Evolutionary conservation across 108 stramenopile genomes (phyloP).

Genomic region (Mediolabrus comicus): DNA sequence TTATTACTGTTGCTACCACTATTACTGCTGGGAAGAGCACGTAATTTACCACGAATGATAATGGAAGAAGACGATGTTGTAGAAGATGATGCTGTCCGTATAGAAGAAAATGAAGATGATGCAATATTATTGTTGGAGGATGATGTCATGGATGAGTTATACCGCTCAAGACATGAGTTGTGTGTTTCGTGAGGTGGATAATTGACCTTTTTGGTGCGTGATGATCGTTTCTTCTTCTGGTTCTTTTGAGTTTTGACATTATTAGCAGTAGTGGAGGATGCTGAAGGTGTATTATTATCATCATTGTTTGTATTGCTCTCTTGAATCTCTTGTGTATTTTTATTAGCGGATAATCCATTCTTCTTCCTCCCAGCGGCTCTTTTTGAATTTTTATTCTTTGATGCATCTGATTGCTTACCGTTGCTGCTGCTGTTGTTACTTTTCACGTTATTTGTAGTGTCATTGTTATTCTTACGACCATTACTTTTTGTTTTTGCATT

Average conservation of each 20-base stretch:
- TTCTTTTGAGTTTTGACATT: not conserved
- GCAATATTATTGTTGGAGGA: not conserved
- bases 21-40: constrained; percentile 50
- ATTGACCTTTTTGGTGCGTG: constrained; percentile 27
- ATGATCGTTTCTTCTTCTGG: not conserved
- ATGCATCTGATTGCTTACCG: not conserved
- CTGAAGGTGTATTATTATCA: not conserved
- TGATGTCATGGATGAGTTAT: not conserved
- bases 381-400: not conserved
- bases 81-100: not conserved
- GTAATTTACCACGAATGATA: constrained; percentile 69
- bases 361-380: constrained; percentile 7
- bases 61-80: constrained; percentile 36
- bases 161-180: constrained; percentile 40
- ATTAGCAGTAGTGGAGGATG: not conserved
- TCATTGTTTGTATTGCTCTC: not conserved
- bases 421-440: constrained; percentile 14
- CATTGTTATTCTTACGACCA: not conserved
- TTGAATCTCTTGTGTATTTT: not conserved
- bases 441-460: constrained; percentile 27
- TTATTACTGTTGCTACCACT: not conserved
- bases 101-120: not conserved
- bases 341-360: not conserved
- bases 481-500: not conserved
- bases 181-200: constrained; percentile 49